These are phyloP conservation scores for Phytophthora sansomeana DNA, from an alignment of 352 stramenopile species.

Conservation along the genomic window DNA sequence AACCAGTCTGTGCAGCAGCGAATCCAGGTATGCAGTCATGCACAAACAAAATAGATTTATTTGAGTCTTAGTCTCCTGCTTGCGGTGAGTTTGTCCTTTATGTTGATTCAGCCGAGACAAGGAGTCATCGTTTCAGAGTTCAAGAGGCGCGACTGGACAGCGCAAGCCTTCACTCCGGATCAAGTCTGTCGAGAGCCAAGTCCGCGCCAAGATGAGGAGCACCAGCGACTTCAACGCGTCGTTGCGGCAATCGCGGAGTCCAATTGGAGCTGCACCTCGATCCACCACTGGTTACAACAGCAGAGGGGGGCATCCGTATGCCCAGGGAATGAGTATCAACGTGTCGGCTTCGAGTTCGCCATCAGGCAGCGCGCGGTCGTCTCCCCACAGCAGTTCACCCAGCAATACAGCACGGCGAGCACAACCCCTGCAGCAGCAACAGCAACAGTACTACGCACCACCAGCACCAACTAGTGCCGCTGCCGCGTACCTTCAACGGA, in stretches of 20 bases:
- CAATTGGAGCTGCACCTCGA: constrained; percentile 26
- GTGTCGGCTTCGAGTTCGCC: constrained; percentile 50
- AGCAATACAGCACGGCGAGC: constrained; percentile 33
- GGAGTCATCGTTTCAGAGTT: constrained; percentile 18
- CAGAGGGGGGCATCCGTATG: constrained; percentile 19
- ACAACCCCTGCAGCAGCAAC: constrained; percentile 33
- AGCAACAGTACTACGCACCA: constrained; percentile 36
- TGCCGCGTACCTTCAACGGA: constrained; percentile 57
- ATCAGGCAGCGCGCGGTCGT: constrained; percentile 44
- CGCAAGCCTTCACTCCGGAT: constrained; percentile 11
- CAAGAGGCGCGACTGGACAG: constrained; percentile 27
- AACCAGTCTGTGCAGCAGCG: constrained; percentile 17
- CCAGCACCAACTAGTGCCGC: constrained; percentile 14
- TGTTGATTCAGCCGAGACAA: constrained; percentile 4
- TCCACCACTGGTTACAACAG: constrained; percentile 20
- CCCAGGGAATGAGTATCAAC: constrained; percentile 56
- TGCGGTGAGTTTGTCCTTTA: constrained; percentile 38
- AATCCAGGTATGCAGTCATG: constrained; percentile 32
- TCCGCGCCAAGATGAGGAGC: constrained; percentile 35
- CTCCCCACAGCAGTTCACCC: constrained; percentile 36
- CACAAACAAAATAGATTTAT: constrained; percentile 52
- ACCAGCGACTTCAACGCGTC: constrained; percentile 44
- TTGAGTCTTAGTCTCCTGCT: constrained; percentile 22
- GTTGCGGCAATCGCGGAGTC: constrained; percentile 35
- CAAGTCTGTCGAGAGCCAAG: neutral